These are phyloP conservation scores for Ziziphus jujuba DNA, from an alignment of 306 rosid species.

Conservation along the genomic window DNA sequence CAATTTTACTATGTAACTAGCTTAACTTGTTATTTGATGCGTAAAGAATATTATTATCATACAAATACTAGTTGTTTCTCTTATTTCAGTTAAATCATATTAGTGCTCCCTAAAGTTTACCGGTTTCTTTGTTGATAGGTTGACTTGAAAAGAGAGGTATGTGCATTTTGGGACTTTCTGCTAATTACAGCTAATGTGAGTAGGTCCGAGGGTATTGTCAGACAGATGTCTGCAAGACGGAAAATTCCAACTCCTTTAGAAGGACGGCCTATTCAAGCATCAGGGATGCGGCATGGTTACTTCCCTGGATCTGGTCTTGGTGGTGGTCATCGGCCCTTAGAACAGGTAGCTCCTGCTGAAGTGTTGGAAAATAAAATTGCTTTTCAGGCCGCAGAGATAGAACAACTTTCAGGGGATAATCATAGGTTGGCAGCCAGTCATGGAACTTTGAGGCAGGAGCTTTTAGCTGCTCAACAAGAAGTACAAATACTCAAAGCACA, in stretches of 20 bases:
- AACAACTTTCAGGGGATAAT: conserved; percentile 64
- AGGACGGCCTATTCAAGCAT: conserved; percentile 37
- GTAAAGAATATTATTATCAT: too few relatives aligned
- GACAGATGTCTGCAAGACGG: conserved; percentile 48
- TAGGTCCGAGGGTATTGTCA: conserved; percentile 13
- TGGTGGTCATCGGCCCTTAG: conserved; percentile 6
- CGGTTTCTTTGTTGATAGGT: neutral
- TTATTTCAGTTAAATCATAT: too few relatives aligned
- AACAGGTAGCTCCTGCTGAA: conserved; percentile 40
- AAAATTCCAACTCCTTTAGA: conserved; percentile 34
- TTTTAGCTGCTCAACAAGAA: conserved; percentile 61
- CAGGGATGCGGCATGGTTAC: conserved; percentile 58
- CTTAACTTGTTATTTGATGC: too few relatives aligned
- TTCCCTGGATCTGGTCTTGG: neutral
- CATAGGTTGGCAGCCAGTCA: conserved; percentile 61
- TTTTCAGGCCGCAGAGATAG: conserved; percentile 68
- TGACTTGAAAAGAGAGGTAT: conserved; percentile 5
- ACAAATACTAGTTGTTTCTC: too few relatives aligned
- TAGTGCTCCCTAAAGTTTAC: too few relatives aligned
- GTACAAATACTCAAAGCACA: conserved; percentile 60
- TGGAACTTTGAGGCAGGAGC: conserved; percentile 62
- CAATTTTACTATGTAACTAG: too few relatives aligned
- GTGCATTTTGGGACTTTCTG: conserved; percentile 14
- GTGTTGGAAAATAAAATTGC: conserved; percentile 66
- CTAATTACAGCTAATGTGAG: conserved; percentile 22